Percentiles rank a stretch among this genome's conserved stretches.
Conservation (phyloP, 1,139 yeast genomes). For the Kodamaea sp. region DNA sequence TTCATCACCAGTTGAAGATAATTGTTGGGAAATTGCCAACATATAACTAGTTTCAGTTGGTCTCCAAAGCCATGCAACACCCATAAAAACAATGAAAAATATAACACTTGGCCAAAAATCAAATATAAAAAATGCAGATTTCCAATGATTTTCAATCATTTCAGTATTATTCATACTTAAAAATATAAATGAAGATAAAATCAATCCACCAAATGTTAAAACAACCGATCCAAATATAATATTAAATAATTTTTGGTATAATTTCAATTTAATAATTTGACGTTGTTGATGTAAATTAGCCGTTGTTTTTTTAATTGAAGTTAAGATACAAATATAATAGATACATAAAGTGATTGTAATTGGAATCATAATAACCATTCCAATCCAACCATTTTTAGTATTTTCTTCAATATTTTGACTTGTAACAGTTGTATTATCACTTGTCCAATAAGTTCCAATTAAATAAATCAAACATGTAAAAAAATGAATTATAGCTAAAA, state of each 20-base stretch:
- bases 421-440: conserved; percentile 31
- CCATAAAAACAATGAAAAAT: conserved; percentile 77
- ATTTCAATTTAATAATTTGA: conserved; percentile 83
- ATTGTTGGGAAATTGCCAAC: conserved; percentile 91
- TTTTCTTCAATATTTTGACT: conserved; percentile 23
- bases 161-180: conserved; percentile 73
- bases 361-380: conserved; percentile 57
- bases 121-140: conserved; percentile 78
- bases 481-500: conserved; percentile 73
- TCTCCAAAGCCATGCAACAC: conserved; percentile 91
- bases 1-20: conserved; percentile 61
- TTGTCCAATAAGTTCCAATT: conserved; percentile 57
- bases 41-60: conserved; percentile 94
- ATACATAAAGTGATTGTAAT: conserved; percentile 64
- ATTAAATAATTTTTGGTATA: conserved; percentile 77
- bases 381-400: conserved; percentile 20
- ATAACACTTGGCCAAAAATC: conserved; percentile 96
- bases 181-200: conserved; percentile 66
- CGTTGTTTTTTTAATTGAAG: conserved; percentile 72
- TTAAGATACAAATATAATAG: conserved; percentile 73
- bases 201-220: conserved; percentile 52
- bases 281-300: conserved; percentile 74
- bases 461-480: conserved; percentile 64
- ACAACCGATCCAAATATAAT: conserved; percentile 67
- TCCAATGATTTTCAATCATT: conserved; percentile 87